Evolutionary conservation across 805 yeast genomes (phyloP).

Genomic region (Kluyveromyces aestuarii): DNA sequence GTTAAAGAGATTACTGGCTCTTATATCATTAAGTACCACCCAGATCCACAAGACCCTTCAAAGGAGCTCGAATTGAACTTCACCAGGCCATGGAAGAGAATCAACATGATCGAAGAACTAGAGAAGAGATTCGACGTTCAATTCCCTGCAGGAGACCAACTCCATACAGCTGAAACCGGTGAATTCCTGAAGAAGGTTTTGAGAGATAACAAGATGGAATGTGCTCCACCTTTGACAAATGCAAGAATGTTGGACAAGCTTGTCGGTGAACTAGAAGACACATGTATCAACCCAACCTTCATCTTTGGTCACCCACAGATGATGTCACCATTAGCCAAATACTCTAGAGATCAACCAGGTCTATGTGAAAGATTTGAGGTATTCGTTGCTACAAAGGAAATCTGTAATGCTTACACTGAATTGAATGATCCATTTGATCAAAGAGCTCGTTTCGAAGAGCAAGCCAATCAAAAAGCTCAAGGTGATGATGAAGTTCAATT

Average conservation of each 20-base stretch:
- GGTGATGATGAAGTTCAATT: conserved; percentile 99
- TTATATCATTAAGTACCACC: conserved; percentile 81
- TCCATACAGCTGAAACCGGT: conserved; percentile 91
- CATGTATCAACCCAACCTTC: conserved; percentile 93
- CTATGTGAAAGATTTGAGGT: conserved; percentile 97
- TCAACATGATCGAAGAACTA: conserved; percentile 92
- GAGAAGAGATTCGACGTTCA: conserved; percentile 79
- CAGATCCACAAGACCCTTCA: conserved; percentile 90
- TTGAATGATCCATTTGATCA: conserved; percentile 98
- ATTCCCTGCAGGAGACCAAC: conserved; percentile 92
- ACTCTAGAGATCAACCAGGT: conserved; percentile 86
- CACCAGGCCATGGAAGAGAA: conserved; percentile 96
- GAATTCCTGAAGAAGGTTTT: conserved; percentile 76
- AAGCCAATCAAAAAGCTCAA: conserved; percentile 95
- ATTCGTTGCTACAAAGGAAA: conserved; percentile 96
- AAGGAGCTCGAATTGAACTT: conserved; percentile 74
- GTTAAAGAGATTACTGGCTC: conserved; percentile 90
- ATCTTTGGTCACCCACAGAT: conserved; percentile 98
- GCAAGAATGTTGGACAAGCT: conserved; percentile 98
- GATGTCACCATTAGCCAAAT: conserved; percentile 99
- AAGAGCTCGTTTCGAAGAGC: conserved; percentile 96
- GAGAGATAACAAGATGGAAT: conserved; percentile 72
- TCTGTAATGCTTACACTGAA: conserved; percentile 97
- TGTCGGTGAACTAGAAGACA: conserved; percentile 93
- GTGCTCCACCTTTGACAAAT: conserved; percentile 87